Evolutionary conservation across 2,329 filamentous ascomycete genomes (phyloP).

Genomic region (Xylaria polymorpha): DNA sequence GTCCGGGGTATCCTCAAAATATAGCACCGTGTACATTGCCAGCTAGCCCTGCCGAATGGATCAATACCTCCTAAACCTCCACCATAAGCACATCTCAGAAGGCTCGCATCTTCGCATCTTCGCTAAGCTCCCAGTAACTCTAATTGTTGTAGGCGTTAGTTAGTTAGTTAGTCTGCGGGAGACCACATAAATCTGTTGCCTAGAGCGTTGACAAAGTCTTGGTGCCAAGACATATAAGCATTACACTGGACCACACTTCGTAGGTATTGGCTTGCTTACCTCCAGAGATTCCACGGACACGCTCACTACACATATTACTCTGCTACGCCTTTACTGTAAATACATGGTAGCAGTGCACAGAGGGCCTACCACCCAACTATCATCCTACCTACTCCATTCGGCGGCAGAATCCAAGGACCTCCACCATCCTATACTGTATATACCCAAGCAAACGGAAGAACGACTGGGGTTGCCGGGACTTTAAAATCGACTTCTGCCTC

Average conservation of each 20-base stretch:
- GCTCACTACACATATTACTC: conserved; percentile 24
- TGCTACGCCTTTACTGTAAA: conserved; percentile 2
- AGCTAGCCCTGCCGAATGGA: neutral
- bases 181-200: conserved; percentile 8
- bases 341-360: neutral
- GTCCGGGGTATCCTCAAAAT: conserved; percentile 3
- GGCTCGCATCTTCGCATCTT: neutral
- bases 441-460: conserved; percentile 7
- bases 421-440: neutral
- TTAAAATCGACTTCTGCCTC: conserved; percentile 11
- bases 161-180: conserved; percentile 12
- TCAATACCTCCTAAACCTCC: neutral
- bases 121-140: neutral
- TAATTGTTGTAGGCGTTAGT: neutral
- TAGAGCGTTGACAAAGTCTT: neutral
- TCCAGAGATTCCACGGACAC: conserved; percentile 4
- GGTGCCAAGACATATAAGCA: conserved; percentile 26
- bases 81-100: neutral
- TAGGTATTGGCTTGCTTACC: neutral
- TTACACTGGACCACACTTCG: conserved; percentile 13
- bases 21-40: neutral
- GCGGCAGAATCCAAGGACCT: neutral
- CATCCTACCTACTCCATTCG: neutral
- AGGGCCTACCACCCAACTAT: neutral
- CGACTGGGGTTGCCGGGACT: conserved; percentile 17